phyloP scores from a whole-genome alignment of 1,284 basidiomycete species.

The Papiliotrema laurentii region DNA sequence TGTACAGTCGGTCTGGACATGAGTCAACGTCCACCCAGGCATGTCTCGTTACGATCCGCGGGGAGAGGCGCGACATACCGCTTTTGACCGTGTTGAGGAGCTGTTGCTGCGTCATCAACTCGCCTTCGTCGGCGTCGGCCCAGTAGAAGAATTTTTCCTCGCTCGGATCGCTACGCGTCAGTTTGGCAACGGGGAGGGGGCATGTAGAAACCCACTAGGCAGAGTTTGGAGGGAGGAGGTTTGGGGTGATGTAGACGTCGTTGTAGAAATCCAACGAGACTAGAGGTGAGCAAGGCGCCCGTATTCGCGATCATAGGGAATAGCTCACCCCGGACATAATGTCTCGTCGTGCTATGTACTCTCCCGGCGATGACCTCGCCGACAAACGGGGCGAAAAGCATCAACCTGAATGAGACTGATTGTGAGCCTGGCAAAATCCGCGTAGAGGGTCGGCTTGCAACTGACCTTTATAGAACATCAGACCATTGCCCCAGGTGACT shows the following conservation, averaged over 20 bases:
- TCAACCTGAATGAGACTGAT: conserved; percentile 81
- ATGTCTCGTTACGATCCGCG: background rate
- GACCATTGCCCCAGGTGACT: conserved; percentile 90
- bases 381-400: conserved; percentile 85
- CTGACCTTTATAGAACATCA: conserved; percentile 87
- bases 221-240: conserved; percentile 58
- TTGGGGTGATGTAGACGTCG: conserved; percentile 74
- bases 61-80: conserved; percentile 9
- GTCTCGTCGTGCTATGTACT: conserved; percentile 75
- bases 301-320: background rate
- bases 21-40: background rate
- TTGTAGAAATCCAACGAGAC: conserved; percentile 91
- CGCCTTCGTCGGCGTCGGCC: conserved; percentile 18
- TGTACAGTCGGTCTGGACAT: conserved; percentile 67
- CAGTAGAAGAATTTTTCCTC: conserved; percentile 16
- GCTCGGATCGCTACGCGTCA: conserved; percentile 59
- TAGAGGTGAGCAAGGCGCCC: conserved; percentile 10
- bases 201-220: conserved; percentile 15
- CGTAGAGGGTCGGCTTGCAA: conserved; percentile 4
- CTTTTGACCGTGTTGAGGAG: conserved; percentile 54
- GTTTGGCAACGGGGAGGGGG: background rate
- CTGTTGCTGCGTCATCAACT: conserved; percentile 53
- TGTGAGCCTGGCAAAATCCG: background rate
- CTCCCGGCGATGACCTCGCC: conserved; percentile 87
- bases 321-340: conserved; percentile 71